A percentile compares a stretch with the other conserved stretches of the same genome.
Evolutionary conservation across 768 basidiomycete species (phyloP).

Genomic region (Trametes sanguinea): DNA sequence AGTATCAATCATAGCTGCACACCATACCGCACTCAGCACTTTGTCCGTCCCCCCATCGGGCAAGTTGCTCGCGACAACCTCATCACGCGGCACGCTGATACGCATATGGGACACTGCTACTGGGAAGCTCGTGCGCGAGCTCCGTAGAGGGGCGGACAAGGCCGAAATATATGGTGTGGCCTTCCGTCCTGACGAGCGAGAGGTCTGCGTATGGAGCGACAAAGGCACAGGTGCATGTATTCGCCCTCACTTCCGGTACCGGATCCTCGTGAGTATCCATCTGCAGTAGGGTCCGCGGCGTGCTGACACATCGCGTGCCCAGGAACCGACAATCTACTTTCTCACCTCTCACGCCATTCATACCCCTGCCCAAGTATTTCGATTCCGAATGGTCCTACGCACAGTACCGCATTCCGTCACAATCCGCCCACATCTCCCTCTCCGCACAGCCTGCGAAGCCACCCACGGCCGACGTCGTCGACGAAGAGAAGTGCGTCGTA

Average conservation of each 20-base stretch:
- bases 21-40: slow-evolving; percentile 76
- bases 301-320: background rate
- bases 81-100: slow-evolving; percentile 79
- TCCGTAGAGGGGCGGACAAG: slow-evolving; percentile 85
- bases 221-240: slow-evolving; percentile 94
- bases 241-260: slow-evolving; percentile 64
- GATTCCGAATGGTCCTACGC: slow-evolving; percentile 97
- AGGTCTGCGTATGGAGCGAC: slow-evolving; percentile 91
- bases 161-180: slow-evolving; percentile 91
- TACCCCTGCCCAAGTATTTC: slow-evolving; percentile 88
- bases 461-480: slow-evolving; percentile 60
- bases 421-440: slow-evolving; percentile 79
- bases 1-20: slow-evolving; percentile 81
- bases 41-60: slow-evolving; percentile 80
- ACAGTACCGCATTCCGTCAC: slow-evolving; percentile 84
- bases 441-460: slow-evolving; percentile 62
- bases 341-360: slow-evolving; percentile 75
- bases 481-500: slow-evolving; percentile 84
- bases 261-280: slow-evolving; percentile 59
- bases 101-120: slow-evolving; percentile 81
- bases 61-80: slow-evolving; percentile 79
- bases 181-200: slow-evolving; percentile 83
- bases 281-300: background rate
- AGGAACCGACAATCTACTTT: slow-evolving; percentile 87
- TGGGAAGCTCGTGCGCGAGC: slow-evolving; percentile 75